phyloP scores from a whole-genome alignment of 1,139 yeast genomes.

The Scheffersomyces cryptocercus region DNA sequence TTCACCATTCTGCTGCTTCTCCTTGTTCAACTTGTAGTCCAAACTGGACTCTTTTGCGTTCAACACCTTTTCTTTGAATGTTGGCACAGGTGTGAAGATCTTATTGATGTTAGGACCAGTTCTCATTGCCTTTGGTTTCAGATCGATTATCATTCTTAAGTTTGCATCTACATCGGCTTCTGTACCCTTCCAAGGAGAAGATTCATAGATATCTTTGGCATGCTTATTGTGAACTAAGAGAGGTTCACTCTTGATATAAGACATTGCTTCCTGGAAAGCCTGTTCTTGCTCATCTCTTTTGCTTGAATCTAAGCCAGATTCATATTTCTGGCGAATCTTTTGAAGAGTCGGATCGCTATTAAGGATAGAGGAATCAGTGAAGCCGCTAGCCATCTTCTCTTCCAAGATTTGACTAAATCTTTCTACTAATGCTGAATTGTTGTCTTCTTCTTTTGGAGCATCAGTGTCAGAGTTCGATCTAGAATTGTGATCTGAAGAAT shows the following conservation, averaged over 20 bases:
- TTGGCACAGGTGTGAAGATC: conserved; percentile 27
- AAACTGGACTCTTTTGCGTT: conserved; percentile 65
- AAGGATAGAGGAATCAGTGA: conserved; percentile 6
- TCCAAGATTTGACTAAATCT: conserved; percentile 23
- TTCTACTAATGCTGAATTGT: conserved; percentile 17
- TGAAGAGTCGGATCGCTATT: conserved; percentile 10
- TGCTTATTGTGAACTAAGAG: conserved; percentile 45
- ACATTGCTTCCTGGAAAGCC: conserved; percentile 9
- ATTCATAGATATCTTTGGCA: conserved; percentile 52
- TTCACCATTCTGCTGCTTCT: conserved; percentile 12
- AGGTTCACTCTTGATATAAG: conserved; percentile 20
- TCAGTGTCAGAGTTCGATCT: not conserved
- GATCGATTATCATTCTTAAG: conserved; percentile 64
- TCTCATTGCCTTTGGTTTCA: conserved; percentile 49
- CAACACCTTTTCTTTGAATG: conserved; percentile 42
- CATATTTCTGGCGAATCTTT: conserved; percentile 10
- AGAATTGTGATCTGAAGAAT: not conserved
- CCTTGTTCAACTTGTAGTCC: conserved; percentile 58
- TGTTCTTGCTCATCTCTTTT: not conserved
- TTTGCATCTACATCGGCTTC: conserved; percentile 55
- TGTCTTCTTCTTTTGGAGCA: not conserved
- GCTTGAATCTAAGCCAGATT: conserved; percentile 2
- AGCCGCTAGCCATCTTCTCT: conserved; percentile 13
- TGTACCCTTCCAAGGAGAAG: conserved; percentile 68
- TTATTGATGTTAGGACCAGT: conserved; percentile 11